Conservation (phyloP, 371 early-diverging fungal species). For the Mortierella sp. region DNA sequence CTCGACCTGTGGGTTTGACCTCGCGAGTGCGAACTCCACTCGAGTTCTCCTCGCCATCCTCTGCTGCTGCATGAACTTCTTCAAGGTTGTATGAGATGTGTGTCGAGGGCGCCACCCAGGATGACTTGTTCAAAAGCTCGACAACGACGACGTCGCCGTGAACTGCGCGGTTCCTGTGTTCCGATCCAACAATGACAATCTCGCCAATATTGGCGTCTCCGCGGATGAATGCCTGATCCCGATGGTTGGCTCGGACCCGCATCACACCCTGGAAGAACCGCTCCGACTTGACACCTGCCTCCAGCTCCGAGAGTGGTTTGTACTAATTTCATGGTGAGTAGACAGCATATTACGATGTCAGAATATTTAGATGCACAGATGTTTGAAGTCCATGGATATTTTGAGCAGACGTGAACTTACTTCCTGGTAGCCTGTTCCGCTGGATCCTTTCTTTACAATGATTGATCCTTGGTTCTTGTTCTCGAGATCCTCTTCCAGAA, state of each 20-base stretch:
- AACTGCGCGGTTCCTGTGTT: conserved; percentile 84
- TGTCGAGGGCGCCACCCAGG: conserved; percentile 70
- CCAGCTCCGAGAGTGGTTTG: conserved; percentile 69
- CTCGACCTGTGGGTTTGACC: conserved; percentile 71
- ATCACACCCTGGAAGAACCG: conserved; percentile 70
- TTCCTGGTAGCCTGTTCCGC: conserved; percentile 66
- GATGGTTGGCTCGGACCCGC: conserved; percentile 62
- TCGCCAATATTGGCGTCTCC: conserved; percentile 64
- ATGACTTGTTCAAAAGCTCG: conserved; percentile 73
- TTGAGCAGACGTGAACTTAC: conserved; percentile 29
- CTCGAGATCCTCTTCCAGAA: conserved; percentile 66
- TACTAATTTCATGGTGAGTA: conserved; percentile 55
- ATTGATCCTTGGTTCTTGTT: conserved; percentile 24
- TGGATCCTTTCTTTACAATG: conserved; percentile 41
- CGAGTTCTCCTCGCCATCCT: conserved; percentile 39
- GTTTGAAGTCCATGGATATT: no score
- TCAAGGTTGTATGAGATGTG: conserved; percentile 66
- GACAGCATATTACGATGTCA: not conserved
- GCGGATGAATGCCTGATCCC: conserved; percentile 73
- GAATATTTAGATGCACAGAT: not conserved
- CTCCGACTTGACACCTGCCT: conserved; percentile 71
- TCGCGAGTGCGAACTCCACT: conserved; percentile 26
- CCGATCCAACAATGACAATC: conserved; percentile 77
- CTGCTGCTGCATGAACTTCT: conserved; percentile 58
- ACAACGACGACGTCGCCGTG: conserved; percentile 90